A percentile compares a stretch with the other conserved stretches of the same genome.
These are phyloP conservation scores for Sporodiniella umbellata DNA, from an alignment of 371 early-diverging fungal genomes.

Conservation along the genomic window DNA sequence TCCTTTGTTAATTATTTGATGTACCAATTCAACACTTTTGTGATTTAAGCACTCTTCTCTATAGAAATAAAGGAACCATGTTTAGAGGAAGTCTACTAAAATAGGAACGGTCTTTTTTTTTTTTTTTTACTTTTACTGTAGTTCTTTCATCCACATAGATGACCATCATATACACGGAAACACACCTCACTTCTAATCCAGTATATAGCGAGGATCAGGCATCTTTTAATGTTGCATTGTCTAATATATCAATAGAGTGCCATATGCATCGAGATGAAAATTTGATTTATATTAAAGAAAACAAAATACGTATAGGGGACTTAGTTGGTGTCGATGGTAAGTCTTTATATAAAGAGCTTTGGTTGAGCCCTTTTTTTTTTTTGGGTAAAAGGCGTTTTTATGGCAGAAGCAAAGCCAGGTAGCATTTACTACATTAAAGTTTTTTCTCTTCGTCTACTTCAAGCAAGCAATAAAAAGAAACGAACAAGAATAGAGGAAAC, in stretches of 20 bases:
- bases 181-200: constrained; percentile 17
- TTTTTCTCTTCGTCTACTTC: background rate
- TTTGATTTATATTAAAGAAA: background rate
- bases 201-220: background rate
- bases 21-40: too few relatives aligned
- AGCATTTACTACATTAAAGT: constrained; percentile 10
- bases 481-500: background rate
- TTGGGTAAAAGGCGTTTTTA: constrained; percentile 1
- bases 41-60: too few relatives aligned
- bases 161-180: constrained; percentile 16
- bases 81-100: too few relatives aligned
- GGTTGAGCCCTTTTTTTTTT: background rate
- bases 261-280: constrained; percentile 10
- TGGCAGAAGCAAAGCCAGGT: background rate
- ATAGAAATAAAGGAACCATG: too few relatives aligned
- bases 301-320: constrained; percentile 11
- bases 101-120: background rate
- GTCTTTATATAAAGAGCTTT: background rate
- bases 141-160: constrained; percentile 8
- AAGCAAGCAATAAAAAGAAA: background rate
- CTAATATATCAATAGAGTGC: constrained; percentile 3
- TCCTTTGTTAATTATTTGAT: too few relatives aligned
- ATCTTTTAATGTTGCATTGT: constrained; percentile 10
- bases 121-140: too few relatives aligned
- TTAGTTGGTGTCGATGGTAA: constrained; percentile 5